Base-by-base conservation (phyloP, 2,329 filamentous ascomycete genomes). In the Lachnum nothofagi region DNA sequence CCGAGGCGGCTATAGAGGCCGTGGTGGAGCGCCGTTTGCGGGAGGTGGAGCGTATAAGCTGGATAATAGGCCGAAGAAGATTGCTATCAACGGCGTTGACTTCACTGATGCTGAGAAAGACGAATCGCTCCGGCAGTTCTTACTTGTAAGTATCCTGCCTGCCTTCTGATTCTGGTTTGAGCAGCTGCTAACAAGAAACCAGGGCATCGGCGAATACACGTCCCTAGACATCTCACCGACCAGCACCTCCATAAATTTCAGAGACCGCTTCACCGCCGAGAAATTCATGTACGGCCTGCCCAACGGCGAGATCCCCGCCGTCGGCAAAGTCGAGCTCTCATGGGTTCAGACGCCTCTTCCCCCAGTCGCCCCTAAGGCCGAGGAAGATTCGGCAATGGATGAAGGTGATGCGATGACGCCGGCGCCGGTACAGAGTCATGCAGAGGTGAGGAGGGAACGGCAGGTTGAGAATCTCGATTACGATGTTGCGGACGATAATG, bases 31-130 rank as follows among this genome's bases (percentile, higher is more conserved):
- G 4, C 52, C 61, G 8, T 61, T 64, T 46, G 51, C 54, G 5
- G 54, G 60, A 44, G 59, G 69, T 23, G 70, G 69, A 5, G 61
- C 76, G 25, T 85, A 83, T 57, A 83, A 84, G 16, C 73, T 93
- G 19, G 88, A 93, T 61, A 90, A 91, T 64, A 75, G 88, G 38
- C 83, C 88, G 0, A 85, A 79, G 63, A 82, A 76, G 53, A 71
- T 93, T 8, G 75, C 78, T 5, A 68, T 91, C 20, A 73, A 74
- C 6, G 84, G 81, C 3, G 75, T 80, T 9, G 81, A 82, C 66
- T 82, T 84, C 61, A 80, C 82, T 3, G 73, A 73, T 12, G 63
- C 77, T 1, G 76, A 77, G 24, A 80, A 79, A 60, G 83, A 90
- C 55, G 86, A 90, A 66, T 74, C 75, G 23, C 70, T 91, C 37